phyloP scores from a whole-genome alignment of 148 eudicot genomes.

The Spergularia marina region DNA sequence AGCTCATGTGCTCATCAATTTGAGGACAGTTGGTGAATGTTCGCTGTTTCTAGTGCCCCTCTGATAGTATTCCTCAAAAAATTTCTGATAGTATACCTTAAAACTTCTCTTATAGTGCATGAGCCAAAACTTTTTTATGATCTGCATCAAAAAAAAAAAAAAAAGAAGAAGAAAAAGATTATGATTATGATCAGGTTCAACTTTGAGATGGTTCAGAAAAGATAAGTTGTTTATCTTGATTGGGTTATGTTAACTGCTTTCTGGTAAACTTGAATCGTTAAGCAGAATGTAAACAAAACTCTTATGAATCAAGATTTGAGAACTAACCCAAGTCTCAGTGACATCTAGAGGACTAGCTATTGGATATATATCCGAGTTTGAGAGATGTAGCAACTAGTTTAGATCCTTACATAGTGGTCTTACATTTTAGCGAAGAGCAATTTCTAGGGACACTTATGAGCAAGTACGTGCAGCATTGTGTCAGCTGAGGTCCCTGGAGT shows the following conservation, averaged over 20 bases:
- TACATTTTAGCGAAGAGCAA: constrained; percentile 24
- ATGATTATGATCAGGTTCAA: neutral
- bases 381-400: constrained; percentile 1
- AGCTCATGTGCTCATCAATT: neutral
- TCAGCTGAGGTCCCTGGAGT: constrained; percentile 14
- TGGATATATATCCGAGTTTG: neutral
- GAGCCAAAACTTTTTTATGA: neutral
- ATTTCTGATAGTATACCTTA: no score
- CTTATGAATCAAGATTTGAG: neutral
- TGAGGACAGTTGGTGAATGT: neutral
- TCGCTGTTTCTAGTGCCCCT: neutral
- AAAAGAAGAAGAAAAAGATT: no score
- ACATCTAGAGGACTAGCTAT: neutral
- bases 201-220: neutral
- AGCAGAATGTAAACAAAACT: neutral
- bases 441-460: constrained; percentile 17
- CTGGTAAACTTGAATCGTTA: neutral
- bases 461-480: constrained; percentile 16
- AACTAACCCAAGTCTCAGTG: constrained; percentile 1
- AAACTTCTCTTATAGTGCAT: neutral
- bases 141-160: no score
- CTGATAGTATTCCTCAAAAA: neutral
- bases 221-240: neutral
- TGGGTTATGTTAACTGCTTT: no score
- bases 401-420: constrained; percentile 19